These are phyloP conservation scores for Wilhelminamyces savonicus DNA, from an alignment of 805 yeast genomes.

Conservation along the genomic window DNA sequence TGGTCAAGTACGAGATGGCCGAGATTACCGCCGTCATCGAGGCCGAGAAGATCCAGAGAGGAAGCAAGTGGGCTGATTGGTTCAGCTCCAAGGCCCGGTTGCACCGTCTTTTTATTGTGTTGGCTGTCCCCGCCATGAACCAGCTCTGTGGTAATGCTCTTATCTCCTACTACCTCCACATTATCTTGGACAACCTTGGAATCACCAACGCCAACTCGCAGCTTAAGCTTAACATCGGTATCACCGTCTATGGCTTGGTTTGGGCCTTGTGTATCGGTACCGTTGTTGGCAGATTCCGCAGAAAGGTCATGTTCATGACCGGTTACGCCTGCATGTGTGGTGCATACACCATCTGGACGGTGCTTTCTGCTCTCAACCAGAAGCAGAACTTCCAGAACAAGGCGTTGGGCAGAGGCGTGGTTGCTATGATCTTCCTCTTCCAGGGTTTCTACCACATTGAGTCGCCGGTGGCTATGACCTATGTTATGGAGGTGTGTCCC, in stretches of 20 bases:
- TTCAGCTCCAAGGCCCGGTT: background rate
- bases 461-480: constrained; percentile 2
- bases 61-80: background rate
- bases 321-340: constrained; percentile 31
- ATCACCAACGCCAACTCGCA: background rate
- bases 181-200: background rate
- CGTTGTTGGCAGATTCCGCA: constrained; percentile 18
- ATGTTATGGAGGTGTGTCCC: constrained; percentile 3
- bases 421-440: constrained; percentile 46
- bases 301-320: constrained; percentile 30
- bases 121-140: too few species aligned
- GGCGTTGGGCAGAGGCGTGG: constrained; percentile 37
- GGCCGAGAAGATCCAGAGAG: background rate
- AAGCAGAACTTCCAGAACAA: constrained; percentile 35
- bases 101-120: background rate
- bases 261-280: constrained; percentile 9
- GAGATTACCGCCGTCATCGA: background rate
- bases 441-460: constrained; percentile 34
- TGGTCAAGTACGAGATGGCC: background rate
- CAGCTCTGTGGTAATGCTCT: background rate
- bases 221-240: background rate
- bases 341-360: constrained; percentile 38
- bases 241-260: background rate
- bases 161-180: constrained; percentile 2
- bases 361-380: constrained; percentile 38